Conservation (phyloP, 2,329 filamentous ascomycete species). For the Trichoderma koningiopsis region DNA sequence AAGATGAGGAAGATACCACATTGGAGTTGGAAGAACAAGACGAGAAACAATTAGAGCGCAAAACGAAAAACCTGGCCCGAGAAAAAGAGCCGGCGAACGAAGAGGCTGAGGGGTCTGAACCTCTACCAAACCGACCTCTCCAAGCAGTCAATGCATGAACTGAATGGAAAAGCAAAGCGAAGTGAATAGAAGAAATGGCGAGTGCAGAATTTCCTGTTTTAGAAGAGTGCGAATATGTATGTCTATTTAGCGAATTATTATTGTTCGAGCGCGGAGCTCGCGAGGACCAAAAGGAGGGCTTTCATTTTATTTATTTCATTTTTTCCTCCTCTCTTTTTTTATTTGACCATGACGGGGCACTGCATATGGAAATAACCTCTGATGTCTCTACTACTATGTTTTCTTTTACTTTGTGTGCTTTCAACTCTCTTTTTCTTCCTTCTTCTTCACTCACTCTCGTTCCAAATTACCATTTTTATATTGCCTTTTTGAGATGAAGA, state of each 20-base stretch:
- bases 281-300: constrained; percentile 3
- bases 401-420: neutral
- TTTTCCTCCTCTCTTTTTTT: neutral
- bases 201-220: constrained; percentile 21
- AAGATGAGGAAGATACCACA: constrained; percentile 23
- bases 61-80: constrained; percentile 33
- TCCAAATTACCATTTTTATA: neutral
- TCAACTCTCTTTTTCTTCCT: neutral
- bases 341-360: neutral
- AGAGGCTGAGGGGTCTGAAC: constrained; percentile 35
- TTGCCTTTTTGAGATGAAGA: neutral
- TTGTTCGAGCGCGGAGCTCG: constrained; percentile 21
- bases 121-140: constrained; percentile 35
- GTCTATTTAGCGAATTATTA: constrained; percentile 33
- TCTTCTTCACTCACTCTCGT: neutral
- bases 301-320: neutral
- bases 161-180: constrained; percentile 2
- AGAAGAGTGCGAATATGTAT: constrained; percentile 32
- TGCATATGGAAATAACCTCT: neutral
- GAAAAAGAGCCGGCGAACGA: constrained; percentile 28
- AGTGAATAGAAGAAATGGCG: constrained; percentile 23
- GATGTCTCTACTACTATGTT: neutral
- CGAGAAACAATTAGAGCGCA: constrained; percentile 28
- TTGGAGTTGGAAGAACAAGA: constrained; percentile 15
- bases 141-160: constrained; percentile 41